These are phyloP conservation scores for Penicillium sp. DNA, from an alignment of 2,329 filamentous ascomycete genomes.

Conservation along the genomic window DNA sequence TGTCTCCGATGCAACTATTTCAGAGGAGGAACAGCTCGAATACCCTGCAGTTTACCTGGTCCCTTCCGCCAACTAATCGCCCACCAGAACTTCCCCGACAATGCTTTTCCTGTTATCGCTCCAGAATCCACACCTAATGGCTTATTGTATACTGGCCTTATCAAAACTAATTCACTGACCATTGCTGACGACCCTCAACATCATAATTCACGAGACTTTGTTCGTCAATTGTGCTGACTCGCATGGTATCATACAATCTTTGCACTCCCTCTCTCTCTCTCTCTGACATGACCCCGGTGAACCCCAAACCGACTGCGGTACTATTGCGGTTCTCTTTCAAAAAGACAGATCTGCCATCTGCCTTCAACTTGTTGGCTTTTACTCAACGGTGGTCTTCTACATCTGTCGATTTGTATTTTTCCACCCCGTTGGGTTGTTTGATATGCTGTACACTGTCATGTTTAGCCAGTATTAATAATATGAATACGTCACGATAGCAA, in stretches of 20 bases:
- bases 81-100: background rate
- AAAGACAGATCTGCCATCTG: background rate
- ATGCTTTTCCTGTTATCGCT: background rate
- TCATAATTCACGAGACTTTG: no score
- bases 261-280: background rate
- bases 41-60: slow-evolving; percentile 37
- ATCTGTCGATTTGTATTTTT: slow-evolving; percentile 7
- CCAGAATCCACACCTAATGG: background rate
- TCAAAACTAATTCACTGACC: background rate
- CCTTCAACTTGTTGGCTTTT: background rate
- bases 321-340: background rate
- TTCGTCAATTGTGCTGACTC: background rate
- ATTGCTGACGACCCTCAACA: background rate
- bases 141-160: background rate
- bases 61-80: slow-evolving; percentile 24
- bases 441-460: slow-evolving; percentile 11
- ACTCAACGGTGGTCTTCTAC: background rate
- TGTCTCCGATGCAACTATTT: slow-evolving; percentile 39
- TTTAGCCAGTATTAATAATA: slow-evolving; percentile 13
- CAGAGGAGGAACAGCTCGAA: slow-evolving; percentile 36
- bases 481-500: background rate
- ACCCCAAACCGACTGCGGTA: background rate
- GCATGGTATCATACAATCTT: background rate
- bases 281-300: background rate
- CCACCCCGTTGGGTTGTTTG: background rate